Evolutionary conservation across 495 filamentous ascomycete species (phyloP).

Genomic region (Ascodesmis nigricans): DNA sequence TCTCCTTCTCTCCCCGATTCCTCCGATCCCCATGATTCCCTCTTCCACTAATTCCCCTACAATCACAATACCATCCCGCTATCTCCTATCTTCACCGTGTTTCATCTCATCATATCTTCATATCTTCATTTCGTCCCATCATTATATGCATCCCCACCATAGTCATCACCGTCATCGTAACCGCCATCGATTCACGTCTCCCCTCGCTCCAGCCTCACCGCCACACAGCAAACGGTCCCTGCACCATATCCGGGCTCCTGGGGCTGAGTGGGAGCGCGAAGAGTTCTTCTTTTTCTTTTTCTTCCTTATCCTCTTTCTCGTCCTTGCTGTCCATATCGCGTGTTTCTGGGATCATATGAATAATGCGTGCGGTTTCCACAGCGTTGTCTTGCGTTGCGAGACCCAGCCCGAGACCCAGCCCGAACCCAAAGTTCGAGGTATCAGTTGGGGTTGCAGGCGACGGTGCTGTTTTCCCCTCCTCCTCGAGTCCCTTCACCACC

Average conservation of each 20-base stretch:
- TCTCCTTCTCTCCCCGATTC: no score
- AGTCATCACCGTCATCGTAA: no score
- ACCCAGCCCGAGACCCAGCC: not conserved
- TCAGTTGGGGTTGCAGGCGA: not conserved
- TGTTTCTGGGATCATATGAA: not conserved
- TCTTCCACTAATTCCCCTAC: no score
- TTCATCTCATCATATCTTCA: no score
- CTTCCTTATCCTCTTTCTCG: conserved; percentile 1
- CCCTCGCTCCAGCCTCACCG: conserved; percentile 15
- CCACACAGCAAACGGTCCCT: conserved; percentile 19
- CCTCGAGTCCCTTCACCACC: no score
- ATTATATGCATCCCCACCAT: no score
- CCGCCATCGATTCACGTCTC: not conserved
- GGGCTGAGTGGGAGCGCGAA: conserved; percentile 19
- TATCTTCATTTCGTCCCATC: no score
- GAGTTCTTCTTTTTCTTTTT: conserved; percentile 17
- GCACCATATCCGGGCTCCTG: conserved; percentile 17
- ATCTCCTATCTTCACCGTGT: no score
- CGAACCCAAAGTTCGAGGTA: not conserved
- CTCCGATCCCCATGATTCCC: no score
- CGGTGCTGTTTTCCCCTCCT: conserved; percentile 6
- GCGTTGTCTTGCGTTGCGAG: conserved; percentile 1
- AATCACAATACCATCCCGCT: no score
- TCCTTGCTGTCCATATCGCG: not conserved
- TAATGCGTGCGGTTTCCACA: not conserved